phyloP scores from a whole-genome alignment of 164 flowering plant genomes.

The Magnolia officinalis region DNA sequence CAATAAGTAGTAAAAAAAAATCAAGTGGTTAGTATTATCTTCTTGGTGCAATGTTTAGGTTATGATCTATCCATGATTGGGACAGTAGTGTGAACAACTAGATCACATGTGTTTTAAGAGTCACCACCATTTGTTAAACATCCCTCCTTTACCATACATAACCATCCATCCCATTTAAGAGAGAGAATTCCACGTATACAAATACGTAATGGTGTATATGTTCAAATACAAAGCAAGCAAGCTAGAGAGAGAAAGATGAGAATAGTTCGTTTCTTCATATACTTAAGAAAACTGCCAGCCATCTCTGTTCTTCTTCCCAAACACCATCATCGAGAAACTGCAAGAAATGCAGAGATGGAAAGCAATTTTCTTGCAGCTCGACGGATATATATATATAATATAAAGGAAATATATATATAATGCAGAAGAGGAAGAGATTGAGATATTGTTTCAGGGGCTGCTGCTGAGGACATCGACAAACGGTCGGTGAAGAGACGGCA shows the following conservation, averaged over 20 bases:
- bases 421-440: background rate
- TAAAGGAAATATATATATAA: background rate
- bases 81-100: too few species aligned
- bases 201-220: background rate
- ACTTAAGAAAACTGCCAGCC: background rate
- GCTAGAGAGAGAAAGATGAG: background rate
- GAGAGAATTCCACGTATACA: background rate
- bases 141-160: background rate
- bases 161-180: background rate
- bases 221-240: background rate
- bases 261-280: background rate
- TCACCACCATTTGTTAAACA: background rate
- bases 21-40: too few species aligned
- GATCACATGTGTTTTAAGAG: too few species aligned
- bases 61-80: too few species aligned
- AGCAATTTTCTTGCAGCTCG: background rate
- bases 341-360: constrained; percentile 2
- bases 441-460: constrained; percentile 2
- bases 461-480: constrained; percentile 3
- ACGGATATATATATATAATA: background rate
- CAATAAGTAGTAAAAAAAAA: too few species aligned
- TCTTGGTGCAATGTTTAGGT: too few species aligned
- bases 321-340: background rate
- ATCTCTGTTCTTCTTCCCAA: background rate
- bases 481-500: constrained; percentile 13